Base-by-base conservation (phyloP, 2,329 filamentous ascomycete species). In the Paecilomyces formosus region DNA sequence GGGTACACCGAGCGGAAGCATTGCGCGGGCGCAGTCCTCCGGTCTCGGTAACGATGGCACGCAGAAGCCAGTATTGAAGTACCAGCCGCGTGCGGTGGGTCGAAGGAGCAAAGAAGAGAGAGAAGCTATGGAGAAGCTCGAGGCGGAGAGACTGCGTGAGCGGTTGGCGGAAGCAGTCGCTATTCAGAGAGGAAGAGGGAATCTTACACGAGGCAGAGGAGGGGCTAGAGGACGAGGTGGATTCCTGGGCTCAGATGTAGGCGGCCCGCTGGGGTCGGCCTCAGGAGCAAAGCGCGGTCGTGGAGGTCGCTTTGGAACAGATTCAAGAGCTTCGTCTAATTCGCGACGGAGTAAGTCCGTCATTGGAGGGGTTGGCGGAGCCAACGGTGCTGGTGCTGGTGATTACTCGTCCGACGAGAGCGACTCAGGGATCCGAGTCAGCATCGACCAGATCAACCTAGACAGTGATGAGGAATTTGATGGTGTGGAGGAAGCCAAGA, bases 391-490 rank as follows among this genome's bases (percentile, higher is more conserved):
- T 26, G 24, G 61, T 13, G 60, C 57, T 28, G 64, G 55, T n/a
- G 68, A 72, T 60, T 64, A 69, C 39, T 77, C 72, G 28, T 73
- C 66, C 49, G 81, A 83, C 57, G 82, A 81, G 54, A 71, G 71
- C 30, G 74, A 78, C 50, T 70, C 74, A 24, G 77, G 73, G 24
- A 74, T 76, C 49, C 75, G 80, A 56, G 73, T 80, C 56, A 79
- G 83, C 61, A 82, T 87, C 57, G 84, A 87, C 62, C 70, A 78
- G n/a, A 81, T 85, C 61, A 79, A 80, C 61, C 67, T 85, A 12
- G 78, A 82, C 12, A 82, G 80, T 54, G 79, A 84, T 58, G 81
- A 82, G 30, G 77, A 80, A 53, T 70, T 73, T n/a, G 70, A 75
- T 3, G 67, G 65, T 33, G 61, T 57, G 31, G 62, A 62, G 21